Percentiles rank a stretch among this genome's conserved stretches.
Evolutionary conservation across 1,139 yeast genomes (phyloP).

Genomic region (Nakaseomyces nivariensis): DNA sequence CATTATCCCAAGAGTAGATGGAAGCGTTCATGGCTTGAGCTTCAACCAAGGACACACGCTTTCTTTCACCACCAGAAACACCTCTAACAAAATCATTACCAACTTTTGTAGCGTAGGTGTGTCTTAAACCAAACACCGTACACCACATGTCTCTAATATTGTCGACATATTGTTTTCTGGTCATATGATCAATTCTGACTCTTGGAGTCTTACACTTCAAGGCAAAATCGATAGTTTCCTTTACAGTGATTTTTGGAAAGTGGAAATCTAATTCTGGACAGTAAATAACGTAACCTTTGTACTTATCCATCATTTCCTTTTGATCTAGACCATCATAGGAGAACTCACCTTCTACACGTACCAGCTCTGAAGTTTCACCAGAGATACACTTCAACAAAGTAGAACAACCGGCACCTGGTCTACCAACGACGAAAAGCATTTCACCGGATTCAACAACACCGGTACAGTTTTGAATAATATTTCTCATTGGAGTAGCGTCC

Average conservation of each 20-base stretch:
- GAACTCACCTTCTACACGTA: conserved; percentile 36
- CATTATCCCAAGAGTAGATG: conserved; percentile 63
- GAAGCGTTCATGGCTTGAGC: conserved; percentile 50
- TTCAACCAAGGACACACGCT: conserved; percentile 55
- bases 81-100: conserved; percentile 56
- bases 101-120: conserved; percentile 45
- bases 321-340: conserved; percentile 44
- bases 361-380: conserved; percentile 40
- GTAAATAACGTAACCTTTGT: conserved; percentile 46
- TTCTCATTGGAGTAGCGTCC: conserved; percentile 35
- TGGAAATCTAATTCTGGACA: conserved; percentile 55
- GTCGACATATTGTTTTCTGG: conserved; percentile 40
- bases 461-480: conserved; percentile 37
- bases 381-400: conserved; percentile 46
- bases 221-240: conserved; percentile 53
- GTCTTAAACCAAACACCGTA: conserved; percentile 50
- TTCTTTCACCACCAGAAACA: conserved; percentile 58
- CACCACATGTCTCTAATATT: conserved; percentile 42
- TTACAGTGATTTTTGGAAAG: conserved; percentile 56
- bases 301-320: conserved; percentile 39
- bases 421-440: conserved; percentile 51
- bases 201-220: conserved; percentile 53
- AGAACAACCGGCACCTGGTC: conserved; percentile 63
- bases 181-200: conserved; percentile 39
- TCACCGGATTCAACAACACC: conserved; percentile 52